phyloP scores from a whole-genome alignment of 768 basidiomycete species.

The Amanita phalloides region DNA sequence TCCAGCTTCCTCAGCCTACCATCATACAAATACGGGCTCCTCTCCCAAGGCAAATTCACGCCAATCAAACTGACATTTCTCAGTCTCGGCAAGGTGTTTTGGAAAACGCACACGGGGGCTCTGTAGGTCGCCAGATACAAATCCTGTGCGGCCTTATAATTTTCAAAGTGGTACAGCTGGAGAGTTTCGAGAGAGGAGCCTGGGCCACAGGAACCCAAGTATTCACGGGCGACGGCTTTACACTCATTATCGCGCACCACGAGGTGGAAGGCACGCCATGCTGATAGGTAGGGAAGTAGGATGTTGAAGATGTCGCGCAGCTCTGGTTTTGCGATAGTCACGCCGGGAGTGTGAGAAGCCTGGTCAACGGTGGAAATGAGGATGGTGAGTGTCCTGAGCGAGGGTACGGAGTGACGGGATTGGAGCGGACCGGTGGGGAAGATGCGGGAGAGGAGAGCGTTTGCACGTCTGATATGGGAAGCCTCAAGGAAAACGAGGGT shows the following conservation, averaged over 20 bases:
- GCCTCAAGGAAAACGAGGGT: slow-evolving; percentile 42
- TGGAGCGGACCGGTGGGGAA: slow-evolving; percentile 9
- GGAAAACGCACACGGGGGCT: slow-evolving; percentile 48
- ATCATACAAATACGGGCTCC: slow-evolving; percentile 35
- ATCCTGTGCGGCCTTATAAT: slow-evolving; percentile 38
- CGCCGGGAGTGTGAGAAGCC: slow-evolving; percentile 35
- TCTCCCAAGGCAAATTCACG: slow-evolving; percentile 52
- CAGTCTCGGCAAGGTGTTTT: slow-evolving; percentile 37
- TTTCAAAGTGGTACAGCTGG: slow-evolving; percentile 56
- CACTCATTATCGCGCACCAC: slow-evolving; percentile 51
- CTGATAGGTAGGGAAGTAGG: slow-evolving; percentile 33
- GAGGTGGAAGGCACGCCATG: slow-evolving; percentile 51
- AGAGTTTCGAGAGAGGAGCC: slow-evolving; percentile 48
- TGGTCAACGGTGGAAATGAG: slow-evolving; percentile 44
- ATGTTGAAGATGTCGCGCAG: slow-evolving; percentile 32
- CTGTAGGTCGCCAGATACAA: slow-evolving; percentile 46
- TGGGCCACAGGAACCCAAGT: slow-evolving; percentile 38
- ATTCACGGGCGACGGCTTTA: slow-evolving; percentile 40
- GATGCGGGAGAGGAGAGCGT: slow-evolving; percentile 28
- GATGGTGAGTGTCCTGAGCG: slow-evolving; percentile 29
- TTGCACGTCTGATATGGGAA: slow-evolving; percentile 36
- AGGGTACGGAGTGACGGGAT: slow-evolving; percentile 12
- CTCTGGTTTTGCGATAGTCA: slow-evolving; percentile 43
- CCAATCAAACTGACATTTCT: slow-evolving; percentile 52
- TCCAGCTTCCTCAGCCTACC: slow-evolving; percentile 34